Conservation (phyloP, 306 rosid genomes). For the Vachellia collinsii region DNA sequence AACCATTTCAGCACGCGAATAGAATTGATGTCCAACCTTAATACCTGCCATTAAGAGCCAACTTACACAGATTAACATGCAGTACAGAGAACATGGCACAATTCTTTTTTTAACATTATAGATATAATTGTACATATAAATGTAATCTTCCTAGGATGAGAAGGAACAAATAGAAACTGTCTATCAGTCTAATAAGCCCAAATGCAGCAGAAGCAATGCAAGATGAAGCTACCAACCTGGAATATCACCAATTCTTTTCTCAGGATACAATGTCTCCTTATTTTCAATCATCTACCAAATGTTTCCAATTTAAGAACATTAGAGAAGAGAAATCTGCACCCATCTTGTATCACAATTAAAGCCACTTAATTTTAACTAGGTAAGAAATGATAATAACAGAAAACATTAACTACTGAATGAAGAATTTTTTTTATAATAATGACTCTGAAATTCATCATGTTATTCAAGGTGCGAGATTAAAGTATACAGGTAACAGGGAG, state of each 20-base stretch:
- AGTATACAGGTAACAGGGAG: neutral
- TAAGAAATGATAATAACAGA: conserved; percentile 1
- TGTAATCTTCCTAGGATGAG: neutral
- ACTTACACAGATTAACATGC: conserved; percentile 21
- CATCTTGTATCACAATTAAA: conserved; percentile 5
- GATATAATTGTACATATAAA: conserved; percentile 8
- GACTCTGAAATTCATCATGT: neutral
- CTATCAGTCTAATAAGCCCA: neutral
- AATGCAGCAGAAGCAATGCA: conserved; percentile 12
- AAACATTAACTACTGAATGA: neutral
- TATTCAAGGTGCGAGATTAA: neutral
- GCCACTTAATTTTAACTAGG: neutral
- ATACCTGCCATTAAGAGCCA: conserved; percentile 62
- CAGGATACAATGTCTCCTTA: conserved; percentile 54
- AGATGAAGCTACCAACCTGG: conserved; percentile 68
- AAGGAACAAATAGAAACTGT: neutral
- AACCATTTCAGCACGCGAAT: conserved; percentile 98
- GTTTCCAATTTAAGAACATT: conserved; percentile 29
- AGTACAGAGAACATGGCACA: neutral
- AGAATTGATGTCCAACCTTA: conserved; percentile 89
- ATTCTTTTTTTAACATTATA: neutral
- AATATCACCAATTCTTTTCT: conserved; percentile 73
- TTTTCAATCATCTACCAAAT: conserved; percentile 68
- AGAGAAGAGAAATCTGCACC: conserved; percentile 5
- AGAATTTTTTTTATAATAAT: neutral